Conservation (phyloP, 2,329 filamentous ascomycete species). For the Pseudocercospora ulei region DNA sequence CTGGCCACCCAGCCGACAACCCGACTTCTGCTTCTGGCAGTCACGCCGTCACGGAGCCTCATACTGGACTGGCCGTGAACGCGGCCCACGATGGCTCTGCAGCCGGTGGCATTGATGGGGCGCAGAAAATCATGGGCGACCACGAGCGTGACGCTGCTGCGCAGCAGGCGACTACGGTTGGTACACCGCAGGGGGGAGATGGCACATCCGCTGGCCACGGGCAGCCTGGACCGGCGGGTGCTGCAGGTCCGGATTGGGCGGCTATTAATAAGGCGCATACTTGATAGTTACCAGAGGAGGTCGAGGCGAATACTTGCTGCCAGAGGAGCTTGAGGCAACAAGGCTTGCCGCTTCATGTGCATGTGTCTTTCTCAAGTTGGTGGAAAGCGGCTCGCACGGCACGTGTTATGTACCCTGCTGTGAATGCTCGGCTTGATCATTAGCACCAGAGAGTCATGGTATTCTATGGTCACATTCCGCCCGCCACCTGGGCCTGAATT, state of each 20-base stretch:
- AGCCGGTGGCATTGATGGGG: constrained; percentile 35
- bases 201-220: constrained; percentile 2
- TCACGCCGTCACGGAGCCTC: constrained; percentile 33
- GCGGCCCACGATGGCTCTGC: constrained; percentile 35
- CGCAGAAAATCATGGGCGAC: constrained; percentile 27
- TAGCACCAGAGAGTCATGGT: too few species aligned
- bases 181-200: background rate
- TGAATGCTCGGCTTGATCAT: background rate
- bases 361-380: too few species aligned
- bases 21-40: background rate
- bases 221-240: constrained; percentile 9
- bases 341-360: too few species aligned
- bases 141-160: constrained; percentile 15
- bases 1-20: too few species aligned
- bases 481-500: too few species aligned
- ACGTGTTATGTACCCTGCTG: background rate
- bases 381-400: too few species aligned
- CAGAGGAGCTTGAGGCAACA: too few species aligned
- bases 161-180: background rate
- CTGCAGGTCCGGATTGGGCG: constrained; percentile 17
- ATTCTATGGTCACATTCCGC: too few species aligned
- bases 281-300: background rate
- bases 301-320: too few species aligned
- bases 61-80: constrained; percentile 38
- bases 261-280: constrained; percentile 12